phyloP scores from a whole-genome alignment of 169 alveolate species.

The Eimeria praecox region DNA sequence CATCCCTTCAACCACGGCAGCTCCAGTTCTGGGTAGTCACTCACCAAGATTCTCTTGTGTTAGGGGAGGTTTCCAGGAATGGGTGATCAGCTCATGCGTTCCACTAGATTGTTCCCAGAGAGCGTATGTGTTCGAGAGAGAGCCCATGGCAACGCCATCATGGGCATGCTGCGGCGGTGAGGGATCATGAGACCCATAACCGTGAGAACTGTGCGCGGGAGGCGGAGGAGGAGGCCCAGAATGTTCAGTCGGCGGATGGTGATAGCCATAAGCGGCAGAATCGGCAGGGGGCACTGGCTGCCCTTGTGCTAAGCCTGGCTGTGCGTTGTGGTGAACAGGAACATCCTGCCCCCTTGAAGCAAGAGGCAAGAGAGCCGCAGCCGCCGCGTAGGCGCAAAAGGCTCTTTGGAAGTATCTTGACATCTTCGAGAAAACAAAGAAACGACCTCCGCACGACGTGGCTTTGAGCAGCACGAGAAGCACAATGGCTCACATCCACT shows the following conservation, averaged over 20 bases:
- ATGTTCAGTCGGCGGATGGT: conserved; percentile 40
- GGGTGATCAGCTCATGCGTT: conserved; percentile 40
- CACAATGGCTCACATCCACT: background rate
- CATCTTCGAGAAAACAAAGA: background rate
- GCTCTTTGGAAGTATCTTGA: conserved; percentile 36
- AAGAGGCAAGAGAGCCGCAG: conserved; percentile 44
- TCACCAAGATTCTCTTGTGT: conserved; percentile 58
- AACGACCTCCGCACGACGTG: background rate
- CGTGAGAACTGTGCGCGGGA: conserved; percentile 70
- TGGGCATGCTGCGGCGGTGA: conserved; percentile 1
- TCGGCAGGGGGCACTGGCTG: conserved; percentile 32
- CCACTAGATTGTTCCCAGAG: conserved; percentile 68
- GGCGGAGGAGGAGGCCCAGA: conserved; percentile 38
- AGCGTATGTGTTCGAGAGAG: background rate
- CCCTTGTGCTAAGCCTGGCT: conserved; percentile 43
- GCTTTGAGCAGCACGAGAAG: background rate
- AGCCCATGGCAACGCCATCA: background rate
- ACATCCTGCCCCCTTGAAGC: conserved; percentile 52
- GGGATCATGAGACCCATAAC: conserved; percentile 75
- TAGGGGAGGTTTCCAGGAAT: conserved; percentile 69
- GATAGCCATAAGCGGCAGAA: conserved; percentile 62
- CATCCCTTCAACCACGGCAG: background rate
- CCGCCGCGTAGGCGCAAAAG: conserved; percentile 69
- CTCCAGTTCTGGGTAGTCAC: background rate
- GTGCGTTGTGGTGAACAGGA: conserved; percentile 55